Percentiles rank a stretch among this genome's conserved stretches.
Evolutionary conservation across 2,329 filamentous ascomycete species (phyloP).

Genomic region (Xylaria sp.): DNA sequence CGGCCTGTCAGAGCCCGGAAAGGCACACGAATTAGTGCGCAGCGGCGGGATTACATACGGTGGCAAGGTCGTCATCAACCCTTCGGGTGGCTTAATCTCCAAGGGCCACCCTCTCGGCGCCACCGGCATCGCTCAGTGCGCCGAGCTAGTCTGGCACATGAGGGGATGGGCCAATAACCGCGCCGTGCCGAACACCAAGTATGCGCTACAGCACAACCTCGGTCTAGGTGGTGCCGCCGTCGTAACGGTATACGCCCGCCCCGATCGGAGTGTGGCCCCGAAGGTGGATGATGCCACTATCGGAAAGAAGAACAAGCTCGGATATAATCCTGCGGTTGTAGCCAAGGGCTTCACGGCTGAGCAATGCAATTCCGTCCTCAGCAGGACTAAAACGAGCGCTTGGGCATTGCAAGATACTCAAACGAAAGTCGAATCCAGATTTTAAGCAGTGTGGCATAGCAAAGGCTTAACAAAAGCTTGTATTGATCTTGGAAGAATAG

Average conservation of each 20-base stretch:
- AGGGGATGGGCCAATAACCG: conserved; percentile 97
- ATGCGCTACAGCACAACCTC: conserved; percentile 90
- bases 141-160: conserved; percentile 94
- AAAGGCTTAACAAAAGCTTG: not conserved
- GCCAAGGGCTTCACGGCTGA: conserved; percentile 87
- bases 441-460: conserved; percentile 54
- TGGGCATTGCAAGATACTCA: conserved; percentile 84
- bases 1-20: conserved; percentile 80
- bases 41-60: conserved; percentile 92
- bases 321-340: conserved; percentile 91
- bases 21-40: conserved; percentile 91
- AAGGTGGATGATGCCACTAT: conserved; percentile 72
- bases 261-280: conserved; percentile 75
- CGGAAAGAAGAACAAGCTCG: conserved; percentile 74
- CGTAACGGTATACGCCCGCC: conserved; percentile 87
- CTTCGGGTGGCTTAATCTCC: conserved; percentile 91
- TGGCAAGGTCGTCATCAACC: conserved; percentile 85
- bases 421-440: conserved; percentile 78
- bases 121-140: conserved; percentile 94
- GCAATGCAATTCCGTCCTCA: conserved; percentile 78
- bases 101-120: conserved; percentile 96
- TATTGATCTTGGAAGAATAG: not conserved
- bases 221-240: conserved; percentile 92
- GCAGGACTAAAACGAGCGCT: conserved; percentile 70
- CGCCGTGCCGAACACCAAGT: conserved; percentile 72